These are phyloP conservation scores for Actinomortierella wolfii DNA, from an alignment of 371 early-diverging fungal genomes.

Conservation along the genomic window DNA sequence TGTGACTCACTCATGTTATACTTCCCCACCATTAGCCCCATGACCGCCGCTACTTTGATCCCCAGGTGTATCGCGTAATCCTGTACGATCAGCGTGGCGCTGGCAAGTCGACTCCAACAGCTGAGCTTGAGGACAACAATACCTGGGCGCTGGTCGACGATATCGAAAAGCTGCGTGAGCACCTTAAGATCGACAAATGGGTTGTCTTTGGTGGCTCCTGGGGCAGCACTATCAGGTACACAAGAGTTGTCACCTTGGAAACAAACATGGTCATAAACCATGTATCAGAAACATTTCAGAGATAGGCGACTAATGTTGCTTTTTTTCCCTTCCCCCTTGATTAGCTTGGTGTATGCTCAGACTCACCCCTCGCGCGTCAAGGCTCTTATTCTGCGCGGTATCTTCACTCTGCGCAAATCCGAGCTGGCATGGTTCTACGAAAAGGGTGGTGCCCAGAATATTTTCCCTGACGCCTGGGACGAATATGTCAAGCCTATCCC, in stretches of 20 bases:
- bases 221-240: conserved; percentile 48
- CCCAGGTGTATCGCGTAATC: conserved; percentile 58
- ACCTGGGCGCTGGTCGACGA: conserved; percentile 64
- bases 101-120: conserved; percentile 65
- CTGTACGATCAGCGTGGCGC: conserved; percentile 69
- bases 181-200: conserved; percentile 64
- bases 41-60: conserved; percentile 69
- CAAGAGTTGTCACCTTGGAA: too few species aligned
- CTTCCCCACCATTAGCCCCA: conserved; percentile 2
- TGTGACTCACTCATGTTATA: conserved; percentile 28
- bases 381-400: conserved; percentile 68
- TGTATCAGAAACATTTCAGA: too few species aligned
- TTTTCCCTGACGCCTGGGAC: conserved; percentile 66
- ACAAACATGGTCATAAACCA: too few species aligned
- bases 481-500: conserved; percentile 62
- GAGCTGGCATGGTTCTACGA: conserved; percentile 70
- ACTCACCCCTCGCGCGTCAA: conserved; percentile 60
- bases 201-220: conserved; percentile 69
- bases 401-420: conserved; percentile 57
- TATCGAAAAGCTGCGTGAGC: conserved; percentile 58
- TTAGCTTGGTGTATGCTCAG: conserved; percentile 62
- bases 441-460: conserved; percentile 55
- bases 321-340: conserved; percentile 22
- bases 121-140: conserved; percentile 57
- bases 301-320: too few species aligned